Evolutionary conservation across 2,329 filamentous ascomycete species (phyloP), one percentile per base, ranked within the genome.

Genomic region (Chaetoscypha palmicola): DNA sequence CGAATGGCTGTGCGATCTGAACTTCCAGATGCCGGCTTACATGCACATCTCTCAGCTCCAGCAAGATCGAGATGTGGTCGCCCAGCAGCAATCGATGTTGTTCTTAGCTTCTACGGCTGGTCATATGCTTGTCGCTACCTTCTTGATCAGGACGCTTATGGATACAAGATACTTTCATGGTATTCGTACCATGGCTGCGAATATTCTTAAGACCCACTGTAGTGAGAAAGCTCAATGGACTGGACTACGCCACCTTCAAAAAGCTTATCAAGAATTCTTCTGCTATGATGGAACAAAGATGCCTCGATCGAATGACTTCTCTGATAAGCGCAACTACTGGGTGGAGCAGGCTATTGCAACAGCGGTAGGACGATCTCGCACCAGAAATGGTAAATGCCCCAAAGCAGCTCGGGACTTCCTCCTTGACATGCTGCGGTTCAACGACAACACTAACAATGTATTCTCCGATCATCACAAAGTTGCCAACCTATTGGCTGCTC

Each of bases 31-130:
- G 74, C 88, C 88, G 35, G 79, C 87, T 3, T 97, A 97, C 71
- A 98, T 98, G 94, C 96, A 92, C 62, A 80, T 95, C 46, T 96
- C 92, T 17, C 92, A 98, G 64, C 72, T 98, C 50, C 92, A 98
- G 63, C 92, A 98, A 64, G 92, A 98, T 65, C 77, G 91, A 56
- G 94, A 98, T 62, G 87, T 98, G 46, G 87, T 95, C 51, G 94
- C 94, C n/a, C 79, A 83, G 54, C 77, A 81, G 57, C 78, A 83
- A 56, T 78, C 87, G 3, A 79, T 94, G 67, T 73, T 92, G 58
- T 88, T 83, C 60, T 76, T 94, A 53, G 72, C 77, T 31, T 62
- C 74, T 62, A 66, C 81, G 60, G 67, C 79, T 36, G 76, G 86
- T 17, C 86, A 91, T 63, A 81, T 83, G 5, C 77, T 97, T 32